phyloP scores from a whole-genome alignment of 257 asterid species.

The Nicotiana tabacum region DNA sequence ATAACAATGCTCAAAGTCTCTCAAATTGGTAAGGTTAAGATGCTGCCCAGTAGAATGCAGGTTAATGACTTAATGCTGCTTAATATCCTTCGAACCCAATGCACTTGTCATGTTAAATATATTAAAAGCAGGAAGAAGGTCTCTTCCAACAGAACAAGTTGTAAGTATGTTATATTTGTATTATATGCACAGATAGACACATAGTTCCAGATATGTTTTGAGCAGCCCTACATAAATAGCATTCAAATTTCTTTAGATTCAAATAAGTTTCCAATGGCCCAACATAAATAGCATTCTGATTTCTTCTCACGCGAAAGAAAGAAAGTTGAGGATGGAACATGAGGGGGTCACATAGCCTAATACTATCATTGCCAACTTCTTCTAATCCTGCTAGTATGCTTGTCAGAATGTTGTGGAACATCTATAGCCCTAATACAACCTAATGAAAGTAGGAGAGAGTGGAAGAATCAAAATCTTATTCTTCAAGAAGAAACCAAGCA shows the following conservation, averaged over 20 bases:
- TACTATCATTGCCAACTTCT: neutral
- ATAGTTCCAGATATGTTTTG: neutral
- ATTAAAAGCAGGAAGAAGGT: neutral
- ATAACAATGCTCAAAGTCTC: neutral
- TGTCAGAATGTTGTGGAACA: neutral
- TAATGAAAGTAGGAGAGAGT: neutral
- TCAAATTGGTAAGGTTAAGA: conserved; percentile 4
- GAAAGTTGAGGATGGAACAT: neutral
- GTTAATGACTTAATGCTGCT: neutral
- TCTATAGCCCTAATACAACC: neutral
- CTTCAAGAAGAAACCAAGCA: neutral
- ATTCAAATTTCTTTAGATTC: neutral
- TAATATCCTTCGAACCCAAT: neutral
- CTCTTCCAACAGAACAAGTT: conserved; percentile 1
- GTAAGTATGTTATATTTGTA: neutral
- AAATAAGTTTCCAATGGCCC: neutral
- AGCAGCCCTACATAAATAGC: neutral
- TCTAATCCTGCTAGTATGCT: neutral
- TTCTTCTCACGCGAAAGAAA: neutral
- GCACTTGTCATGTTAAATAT: neutral
- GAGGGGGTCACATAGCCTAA: neutral
- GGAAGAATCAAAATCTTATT: neutral
- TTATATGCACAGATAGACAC: neutral
- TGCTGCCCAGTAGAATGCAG: neutral
- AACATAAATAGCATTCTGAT: neutral